Evolutionary conservation across 495 filamentous ascomycete species (phyloP).

Genomic region (Pseudevernia furfuracea): DNA sequence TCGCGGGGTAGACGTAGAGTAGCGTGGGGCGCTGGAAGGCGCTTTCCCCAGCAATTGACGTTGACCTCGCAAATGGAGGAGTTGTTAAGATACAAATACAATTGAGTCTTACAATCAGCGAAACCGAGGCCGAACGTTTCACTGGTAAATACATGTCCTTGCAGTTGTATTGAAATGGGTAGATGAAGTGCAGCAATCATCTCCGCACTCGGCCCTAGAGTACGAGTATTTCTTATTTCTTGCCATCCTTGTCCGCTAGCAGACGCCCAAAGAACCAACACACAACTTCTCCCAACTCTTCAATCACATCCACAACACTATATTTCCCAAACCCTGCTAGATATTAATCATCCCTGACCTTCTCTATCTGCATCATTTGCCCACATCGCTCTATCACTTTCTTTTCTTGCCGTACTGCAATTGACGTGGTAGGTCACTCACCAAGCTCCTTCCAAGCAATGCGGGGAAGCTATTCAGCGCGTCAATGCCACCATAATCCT

Average conservation of each 20-base stretch:
- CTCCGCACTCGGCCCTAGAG: constrained; percentile 1
- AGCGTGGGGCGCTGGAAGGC: background rate
- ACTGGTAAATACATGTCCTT: no score
- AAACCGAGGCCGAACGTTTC: background rate
- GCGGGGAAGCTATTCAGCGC: constrained; percentile 14
- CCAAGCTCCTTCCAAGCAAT: background rate
- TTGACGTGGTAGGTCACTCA: constrained; percentile 2
- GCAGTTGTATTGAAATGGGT: no score
- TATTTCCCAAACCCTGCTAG: background rate
- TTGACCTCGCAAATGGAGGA: background rate
- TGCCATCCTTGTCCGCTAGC: constrained; percentile 14
- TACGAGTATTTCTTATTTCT: constrained; percentile 1
- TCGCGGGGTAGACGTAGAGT: background rate
- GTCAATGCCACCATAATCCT: background rate
- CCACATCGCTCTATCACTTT: background rate
- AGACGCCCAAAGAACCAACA: background rate
- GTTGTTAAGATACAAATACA: no score
- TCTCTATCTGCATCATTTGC: background rate
- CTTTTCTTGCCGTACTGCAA: background rate
- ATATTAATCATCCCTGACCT: background rate
- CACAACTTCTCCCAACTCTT: no score
- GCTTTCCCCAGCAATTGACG: background rate
- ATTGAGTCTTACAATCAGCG: background rate
- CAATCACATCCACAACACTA: background rate
- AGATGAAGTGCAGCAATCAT: background rate